Evolutionary conservation across 495 filamentous ascomycete species (phyloP).

Genomic region (Hypoxylon lienhwacheense): DNA sequence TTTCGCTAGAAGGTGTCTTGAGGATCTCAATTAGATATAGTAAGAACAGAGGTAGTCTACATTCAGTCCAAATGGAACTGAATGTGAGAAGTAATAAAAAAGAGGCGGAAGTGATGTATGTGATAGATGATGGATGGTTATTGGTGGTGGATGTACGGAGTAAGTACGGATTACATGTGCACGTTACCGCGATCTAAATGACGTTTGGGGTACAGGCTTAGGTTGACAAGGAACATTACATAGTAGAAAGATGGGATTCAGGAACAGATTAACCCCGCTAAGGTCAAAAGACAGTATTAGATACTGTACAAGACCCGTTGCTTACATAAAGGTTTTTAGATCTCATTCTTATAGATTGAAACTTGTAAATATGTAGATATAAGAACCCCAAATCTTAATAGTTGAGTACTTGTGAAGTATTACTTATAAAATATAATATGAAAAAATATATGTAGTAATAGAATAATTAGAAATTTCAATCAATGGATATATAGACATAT

Average conservation of each 20-base stretch:
- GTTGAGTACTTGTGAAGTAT: slow-evolving; percentile 1
- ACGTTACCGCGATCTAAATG: slow-evolving; percentile 34
- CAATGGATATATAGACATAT: too few relatives aligned
- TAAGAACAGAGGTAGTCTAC: too few relatives aligned
- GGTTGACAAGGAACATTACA: slow-evolving; percentile 4
- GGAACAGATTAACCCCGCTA: slow-evolving; percentile 36
- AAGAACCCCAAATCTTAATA: neutral
- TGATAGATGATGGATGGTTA: slow-evolving; percentile 20
- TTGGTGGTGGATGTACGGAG: too few relatives aligned
- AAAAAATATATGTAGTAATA: too few relatives aligned
- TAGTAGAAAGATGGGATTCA: slow-evolving; percentile 12
- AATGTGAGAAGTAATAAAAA: slow-evolving; percentile 6
- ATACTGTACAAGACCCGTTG: neutral
- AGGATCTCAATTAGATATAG: slow-evolving; percentile 9
- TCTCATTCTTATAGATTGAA: slow-evolving; percentile 25
- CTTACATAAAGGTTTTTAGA: slow-evolving; percentile 8
- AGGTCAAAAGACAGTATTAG: slow-evolving; percentile 1
- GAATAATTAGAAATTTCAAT: too few relatives aligned
- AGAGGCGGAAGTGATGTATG: slow-evolving; percentile 14
- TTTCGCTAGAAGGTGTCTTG: too few relatives aligned
- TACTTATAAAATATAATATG: slow-evolving; percentile 18
- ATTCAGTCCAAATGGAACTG: slow-evolving; percentile 14
- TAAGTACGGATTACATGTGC: too few relatives aligned
- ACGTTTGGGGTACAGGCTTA: slow-evolving; percentile 31
- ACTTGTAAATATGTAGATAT: neutral